These are phyloP conservation scores for Flaveria ramosissima DNA, from an alignment of 129 eudicot species.

Conservation along the genomic window DNA sequence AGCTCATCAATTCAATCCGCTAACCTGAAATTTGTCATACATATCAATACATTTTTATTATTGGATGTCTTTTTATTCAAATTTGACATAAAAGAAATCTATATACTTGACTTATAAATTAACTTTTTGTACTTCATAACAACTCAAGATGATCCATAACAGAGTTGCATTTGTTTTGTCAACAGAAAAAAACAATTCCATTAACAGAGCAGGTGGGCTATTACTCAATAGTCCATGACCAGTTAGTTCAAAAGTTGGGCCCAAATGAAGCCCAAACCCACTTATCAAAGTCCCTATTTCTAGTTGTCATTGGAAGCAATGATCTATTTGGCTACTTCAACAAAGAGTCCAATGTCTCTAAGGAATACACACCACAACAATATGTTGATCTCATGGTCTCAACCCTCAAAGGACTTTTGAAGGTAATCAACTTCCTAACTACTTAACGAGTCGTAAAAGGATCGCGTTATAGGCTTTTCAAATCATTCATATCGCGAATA, in stretches of 20 bases:
- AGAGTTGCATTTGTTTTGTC: neutral
- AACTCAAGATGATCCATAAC: neutral
- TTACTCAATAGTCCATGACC: conserved; percentile 38
- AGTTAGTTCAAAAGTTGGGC: conserved; percentile 38
- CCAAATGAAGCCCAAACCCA: conserved; percentile 33
- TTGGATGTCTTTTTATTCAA: too few relatives aligned
- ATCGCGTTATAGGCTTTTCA: neutral
- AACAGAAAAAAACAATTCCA: conserved; percentile 36
- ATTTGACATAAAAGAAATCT: neutral
- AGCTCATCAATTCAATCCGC: too few relatives aligned
- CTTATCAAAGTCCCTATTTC: conserved; percentile 52
- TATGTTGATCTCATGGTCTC: conserved; percentile 52
- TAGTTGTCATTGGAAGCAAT: conserved; percentile 67
- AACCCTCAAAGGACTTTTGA: conserved; percentile 35
- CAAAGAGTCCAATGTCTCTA: conserved; percentile 24
- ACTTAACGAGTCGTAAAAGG: neutral
- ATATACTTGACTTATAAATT: neutral
- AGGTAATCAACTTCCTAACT: conserved; percentile 40
- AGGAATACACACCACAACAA: conserved; percentile 45
- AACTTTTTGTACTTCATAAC: neutral
- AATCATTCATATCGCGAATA: too few relatives aligned
- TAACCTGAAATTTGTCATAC: too few relatives aligned
- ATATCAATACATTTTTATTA: too few relatives aligned
- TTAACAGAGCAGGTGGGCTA: conserved; percentile 48
- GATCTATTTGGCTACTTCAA: conserved; percentile 56